Base-by-base conservation (phyloP, 2,329 filamentous ascomycete genomes). In the Onygenales sp. region DNA sequence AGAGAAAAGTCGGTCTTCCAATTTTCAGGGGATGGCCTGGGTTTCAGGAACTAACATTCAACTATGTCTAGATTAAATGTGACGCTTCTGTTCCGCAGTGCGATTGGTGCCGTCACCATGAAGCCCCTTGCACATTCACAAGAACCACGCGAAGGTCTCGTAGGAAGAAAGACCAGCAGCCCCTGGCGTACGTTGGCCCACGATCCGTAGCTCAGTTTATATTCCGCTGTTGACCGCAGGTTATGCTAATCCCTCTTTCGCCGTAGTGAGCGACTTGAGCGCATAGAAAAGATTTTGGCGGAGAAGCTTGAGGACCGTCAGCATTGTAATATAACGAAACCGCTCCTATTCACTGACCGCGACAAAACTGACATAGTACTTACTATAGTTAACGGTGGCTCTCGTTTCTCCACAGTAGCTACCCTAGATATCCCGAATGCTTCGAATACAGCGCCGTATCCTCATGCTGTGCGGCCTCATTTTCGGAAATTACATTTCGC, bases 71-170 rank as follows among this genome's bases (percentile, higher is more conserved):
- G 74, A 79, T 79, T 55, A 76, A 78, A 67, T 79, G 77, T 56
- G 76, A 76, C 58, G 67, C 66, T 2, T 66, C 66, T 13, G 55
- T 66, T 8, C 70, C 72, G 3, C 65, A 69, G 48, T 78, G 76
- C 63, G 74, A 78, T 60, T 78, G 75, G 75, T 78, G 76, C 59
- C 68, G 65, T 49, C 74, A 77, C 60, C 76, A 77, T 57, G 63
- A 68, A 52, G 65, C 75, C 17, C 60, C 68, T 14, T 79, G 77
- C 61, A 77, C 74, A 6, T 78, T 77, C 59, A 67, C 65, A 32
- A 56, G 69, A 54, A 59, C 60, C 31, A 60, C 9, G 36, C 36
- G 9, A n/a, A n/a, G 36, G 64, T 34, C 63, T 61, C 59, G 65
- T n/a, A 69, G 65, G 55, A 58, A 57, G 7, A 58, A 54, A 34